These are phyloP conservation scores for Apophysomyces trapeziformis DNA, from an alignment of 371 early-diverging fungal species.

Conservation along the genomic window DNA sequence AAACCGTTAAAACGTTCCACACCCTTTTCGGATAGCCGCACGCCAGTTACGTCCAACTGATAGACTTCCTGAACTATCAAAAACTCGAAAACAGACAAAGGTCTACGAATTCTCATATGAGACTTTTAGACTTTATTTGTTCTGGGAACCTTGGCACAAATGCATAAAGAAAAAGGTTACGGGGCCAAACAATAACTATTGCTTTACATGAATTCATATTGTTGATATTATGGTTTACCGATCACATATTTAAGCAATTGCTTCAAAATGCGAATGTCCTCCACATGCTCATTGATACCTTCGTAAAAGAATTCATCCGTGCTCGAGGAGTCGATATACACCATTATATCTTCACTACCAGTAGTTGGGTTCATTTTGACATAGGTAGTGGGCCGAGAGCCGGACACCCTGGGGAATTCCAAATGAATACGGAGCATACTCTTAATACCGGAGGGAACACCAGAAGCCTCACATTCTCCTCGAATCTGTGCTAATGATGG, in stretches of 20 bases:
- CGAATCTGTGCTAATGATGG: conserved; percentile 4
- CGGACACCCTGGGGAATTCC: neutral
- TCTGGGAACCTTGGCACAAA: neutral
- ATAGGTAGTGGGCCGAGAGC: neutral
- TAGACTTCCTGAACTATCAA: no score
- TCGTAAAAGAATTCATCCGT: conserved; percentile 17
- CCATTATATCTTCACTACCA: conserved; percentile 12
- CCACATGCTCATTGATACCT: conserved; percentile 7
- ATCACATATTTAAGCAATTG: neutral
- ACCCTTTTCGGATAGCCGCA: no score
- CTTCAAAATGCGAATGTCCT: neutral
- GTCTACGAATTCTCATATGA: no score
- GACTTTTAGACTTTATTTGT: no score
- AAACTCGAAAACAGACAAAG: no score
- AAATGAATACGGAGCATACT: conserved; percentile 18
- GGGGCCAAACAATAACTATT: neutral
- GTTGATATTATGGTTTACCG: neutral
- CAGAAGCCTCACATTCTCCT: conserved; percentile 6
- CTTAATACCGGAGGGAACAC: conserved; percentile 5
- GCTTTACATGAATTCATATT: neutral
- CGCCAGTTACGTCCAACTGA: no score
- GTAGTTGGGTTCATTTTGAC: neutral
- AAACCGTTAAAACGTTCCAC: no score
- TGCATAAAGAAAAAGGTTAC: neutral
- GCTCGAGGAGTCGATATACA: conserved; percentile 14